phyloP scores from a whole-genome alignment of 208 protist species.

The Trypanosoma theileri region DNA sequence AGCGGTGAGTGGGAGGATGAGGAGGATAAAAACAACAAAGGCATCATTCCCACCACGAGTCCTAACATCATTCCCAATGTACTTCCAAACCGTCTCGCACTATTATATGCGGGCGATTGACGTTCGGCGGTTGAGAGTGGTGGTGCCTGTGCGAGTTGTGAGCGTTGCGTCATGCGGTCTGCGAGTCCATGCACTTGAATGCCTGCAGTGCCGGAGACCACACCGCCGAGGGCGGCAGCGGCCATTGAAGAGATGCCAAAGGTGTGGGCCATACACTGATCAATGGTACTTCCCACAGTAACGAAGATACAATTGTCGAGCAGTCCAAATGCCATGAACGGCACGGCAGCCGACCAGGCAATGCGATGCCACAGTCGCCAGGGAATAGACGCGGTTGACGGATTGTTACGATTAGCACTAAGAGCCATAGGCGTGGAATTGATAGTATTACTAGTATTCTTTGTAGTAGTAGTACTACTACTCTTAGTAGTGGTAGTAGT shows the following conservation, averaged over 20 bases:
- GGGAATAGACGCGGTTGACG: conserved; percentile 31
- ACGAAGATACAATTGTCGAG: conserved; percentile 85
- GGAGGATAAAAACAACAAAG: conserved; percentile 59
- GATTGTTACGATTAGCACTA: neutral
- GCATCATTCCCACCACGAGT: conserved; percentile 72
- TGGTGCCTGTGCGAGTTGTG: conserved; percentile 34
- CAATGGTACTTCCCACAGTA: conserved; percentile 76
- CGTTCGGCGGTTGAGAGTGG: conserved; percentile 59
- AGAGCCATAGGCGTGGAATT: neutral
- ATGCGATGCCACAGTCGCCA: conserved; percentile 50
- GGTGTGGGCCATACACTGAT: conserved; percentile 55
- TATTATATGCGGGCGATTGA: conserved; percentile 31
- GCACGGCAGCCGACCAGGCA: conserved; percentile 48
- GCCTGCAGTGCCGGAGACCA: conserved; percentile 78
- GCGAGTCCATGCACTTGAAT: conserved; percentile 89
- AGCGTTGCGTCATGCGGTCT: conserved; percentile 57
- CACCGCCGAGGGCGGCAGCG: conserved; percentile 75
- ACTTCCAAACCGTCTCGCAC: conserved; percentile 54
- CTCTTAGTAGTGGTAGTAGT: no score
- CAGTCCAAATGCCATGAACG: conserved; percentile 87
- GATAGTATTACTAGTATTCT: neutral
- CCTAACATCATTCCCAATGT: conserved; percentile 82
- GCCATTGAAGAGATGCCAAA: conserved; percentile 75
- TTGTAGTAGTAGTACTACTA: no score
- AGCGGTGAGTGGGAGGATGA: neutral